phyloP scores from a whole-genome alignment of 768 basidiomycete species.

The Sistotremastrum niveocremeum region DNA sequence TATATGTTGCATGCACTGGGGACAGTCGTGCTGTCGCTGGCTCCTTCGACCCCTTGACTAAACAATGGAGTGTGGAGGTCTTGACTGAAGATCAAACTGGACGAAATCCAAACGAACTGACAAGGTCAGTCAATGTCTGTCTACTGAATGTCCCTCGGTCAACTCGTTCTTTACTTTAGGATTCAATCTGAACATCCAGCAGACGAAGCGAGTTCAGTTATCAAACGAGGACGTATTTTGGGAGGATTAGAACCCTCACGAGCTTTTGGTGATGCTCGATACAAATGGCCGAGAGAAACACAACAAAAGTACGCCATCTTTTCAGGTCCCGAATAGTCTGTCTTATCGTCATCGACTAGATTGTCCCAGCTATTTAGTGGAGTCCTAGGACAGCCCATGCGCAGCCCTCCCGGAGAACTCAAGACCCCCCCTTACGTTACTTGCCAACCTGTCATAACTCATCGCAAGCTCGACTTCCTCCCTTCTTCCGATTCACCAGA shows the following conservation, averaged over 20 bases:
- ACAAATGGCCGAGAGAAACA: slow-evolving; percentile 70
- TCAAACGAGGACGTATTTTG: slow-evolving; percentile 69
- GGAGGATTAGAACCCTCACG: slow-evolving; percentile 80
- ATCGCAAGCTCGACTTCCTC: slow-evolving; percentile 51
- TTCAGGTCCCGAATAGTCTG: neutral
- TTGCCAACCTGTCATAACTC: slow-evolving; percentile 68
- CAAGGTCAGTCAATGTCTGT: slow-evolving; percentile 50
- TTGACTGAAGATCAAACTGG: slow-evolving; percentile 95
- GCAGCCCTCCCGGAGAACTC: slow-evolving; percentile 45
- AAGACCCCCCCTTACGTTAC: slow-evolving; percentile 92
- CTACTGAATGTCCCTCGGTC: neutral
- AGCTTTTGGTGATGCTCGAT: slow-evolving; percentile 81
- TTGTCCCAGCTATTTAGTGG: slow-evolving; percentile 54
- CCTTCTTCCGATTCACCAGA: slow-evolving; percentile 15
- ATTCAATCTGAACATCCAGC: slow-evolving; percentile 74
- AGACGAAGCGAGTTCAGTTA: slow-evolving; percentile 59
- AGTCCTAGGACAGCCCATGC: slow-evolving; percentile 45
- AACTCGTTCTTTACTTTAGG: slow-evolving; percentile 29
- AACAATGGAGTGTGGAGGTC: slow-evolving; percentile 87
- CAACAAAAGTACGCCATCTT: slow-evolving; percentile 49
- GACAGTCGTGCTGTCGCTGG: slow-evolving; percentile 96
- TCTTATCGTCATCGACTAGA: slow-evolving; percentile 18
- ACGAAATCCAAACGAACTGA: slow-evolving; percentile 71
- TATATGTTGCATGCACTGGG: slow-evolving; percentile 87
- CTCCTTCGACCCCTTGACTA: slow-evolving; percentile 58